These are phyloP conservation scores for Candida ficus DNA, from an alignment of 805 yeast species.

Conservation along the genomic window DNA sequence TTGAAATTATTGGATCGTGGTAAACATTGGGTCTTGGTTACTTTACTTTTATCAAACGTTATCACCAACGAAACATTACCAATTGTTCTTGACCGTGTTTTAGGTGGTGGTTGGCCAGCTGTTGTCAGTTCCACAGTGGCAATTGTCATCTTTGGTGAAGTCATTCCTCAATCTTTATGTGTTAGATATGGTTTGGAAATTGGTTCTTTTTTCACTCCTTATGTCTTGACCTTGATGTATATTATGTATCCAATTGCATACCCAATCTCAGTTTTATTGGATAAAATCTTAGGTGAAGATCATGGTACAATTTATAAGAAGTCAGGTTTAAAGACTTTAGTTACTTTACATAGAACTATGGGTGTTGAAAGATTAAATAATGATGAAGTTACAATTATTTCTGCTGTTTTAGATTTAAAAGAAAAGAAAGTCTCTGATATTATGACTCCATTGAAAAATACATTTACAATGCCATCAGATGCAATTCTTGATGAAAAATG, in stretches of 20 bases:
- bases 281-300: slow-evolving; percentile 83
- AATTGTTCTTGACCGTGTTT: slow-evolving; percentile 82
- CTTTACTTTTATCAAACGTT: slow-evolving; percentile 78
- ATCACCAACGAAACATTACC: slow-evolving; percentile 94
- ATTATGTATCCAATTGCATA: slow-evolving; percentile 87
- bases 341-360: slow-evolving; percentile 88
- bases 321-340: slow-evolving; percentile 89
- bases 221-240: slow-evolving; percentile 81
- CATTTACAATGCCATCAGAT: slow-evolving; percentile 83
- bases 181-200: slow-evolving; percentile 90
- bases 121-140: slow-evolving; percentile 89
- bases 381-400: slow-evolving; percentile 94
- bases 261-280: slow-evolving; percentile 80
- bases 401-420: slow-evolving; percentile 89
- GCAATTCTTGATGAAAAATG: slow-evolving; percentile 74
- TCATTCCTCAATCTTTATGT: slow-evolving; percentile 90
- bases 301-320: slow-evolving; percentile 94
- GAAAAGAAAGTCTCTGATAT: slow-evolving; percentile 82
- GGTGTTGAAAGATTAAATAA: slow-evolving; percentile 90
- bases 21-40: slow-evolving; percentile 94
- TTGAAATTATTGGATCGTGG: slow-evolving; percentile 70
- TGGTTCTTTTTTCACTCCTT: slow-evolving; percentile 88
- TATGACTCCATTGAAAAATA: slow-evolving; percentile 93
- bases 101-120: slow-evolving; percentile 98
- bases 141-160: slow-evolving; percentile 92